A percentile compares a stretch with the other conserved stretches of the same genome.
These are phyloP conservation scores for Chlorella sp. DNA, from an alignment of 139 green algal species.

Conservation along the genomic window DNA sequence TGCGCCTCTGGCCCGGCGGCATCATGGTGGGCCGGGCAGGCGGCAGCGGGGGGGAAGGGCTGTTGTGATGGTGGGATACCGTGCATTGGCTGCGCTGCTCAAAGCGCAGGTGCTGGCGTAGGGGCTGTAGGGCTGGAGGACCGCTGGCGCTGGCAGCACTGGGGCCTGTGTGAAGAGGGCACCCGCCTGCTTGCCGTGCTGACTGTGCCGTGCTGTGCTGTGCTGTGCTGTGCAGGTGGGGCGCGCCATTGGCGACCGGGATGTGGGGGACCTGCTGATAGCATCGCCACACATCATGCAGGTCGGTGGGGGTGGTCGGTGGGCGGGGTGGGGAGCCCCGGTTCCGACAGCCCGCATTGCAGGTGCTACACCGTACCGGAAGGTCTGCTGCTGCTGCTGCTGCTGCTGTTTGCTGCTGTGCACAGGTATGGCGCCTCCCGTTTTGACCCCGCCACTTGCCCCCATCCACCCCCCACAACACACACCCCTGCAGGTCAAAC, in stretches of 20 bases:
- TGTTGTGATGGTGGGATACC: no score
- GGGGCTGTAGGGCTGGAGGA: no score
- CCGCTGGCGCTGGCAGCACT: no score
- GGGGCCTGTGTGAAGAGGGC: no score
- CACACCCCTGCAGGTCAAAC: conserved; percentile 28
- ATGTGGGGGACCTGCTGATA: conserved; percentile 79
- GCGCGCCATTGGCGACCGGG: conserved; percentile 85
- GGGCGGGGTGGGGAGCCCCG: neutral
- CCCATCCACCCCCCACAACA: neutral
- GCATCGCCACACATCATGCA: conserved; percentile 85
- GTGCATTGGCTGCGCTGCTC: no score
- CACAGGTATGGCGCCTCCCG: neutral
- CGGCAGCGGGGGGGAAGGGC: no score
- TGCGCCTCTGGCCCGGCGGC: conserved; percentile 92
- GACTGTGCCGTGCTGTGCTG: neutral
- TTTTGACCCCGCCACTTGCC: neutral
- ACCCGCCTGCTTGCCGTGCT: no score
- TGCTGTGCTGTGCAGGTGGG: conserved; percentile 74
- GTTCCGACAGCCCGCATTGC: no score
- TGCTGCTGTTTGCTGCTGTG: neutral
- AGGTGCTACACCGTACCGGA: no score
- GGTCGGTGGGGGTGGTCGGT: neutral
- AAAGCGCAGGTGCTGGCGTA: no score
- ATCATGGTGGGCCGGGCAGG: conserved; percentile 56
- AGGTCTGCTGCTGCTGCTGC: neutral